phyloP scores from a whole-genome alignment of 768 basidiomycete genomes.

The Lentinula boryana region DNA sequence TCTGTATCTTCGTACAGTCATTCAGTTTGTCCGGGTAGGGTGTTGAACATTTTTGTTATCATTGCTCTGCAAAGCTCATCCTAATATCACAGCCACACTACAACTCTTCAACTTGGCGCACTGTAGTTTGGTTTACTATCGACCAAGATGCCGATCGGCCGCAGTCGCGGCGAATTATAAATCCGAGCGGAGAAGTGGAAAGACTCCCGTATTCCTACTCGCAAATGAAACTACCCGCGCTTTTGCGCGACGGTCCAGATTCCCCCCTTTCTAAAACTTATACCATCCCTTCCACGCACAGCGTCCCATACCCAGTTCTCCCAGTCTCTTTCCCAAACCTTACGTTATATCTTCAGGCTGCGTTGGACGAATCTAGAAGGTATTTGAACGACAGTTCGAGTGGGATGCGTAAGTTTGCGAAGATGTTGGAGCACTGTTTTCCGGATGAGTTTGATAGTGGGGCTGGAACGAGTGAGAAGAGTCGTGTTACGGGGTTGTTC shows the following conservation, averaged over 20 bases:
- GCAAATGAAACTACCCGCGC: slow-evolving; percentile 49
- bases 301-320: slow-evolving; percentile 60
- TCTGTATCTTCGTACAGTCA: slow-evolving; percentile 61
- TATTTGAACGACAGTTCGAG: slow-evolving; percentile 54
- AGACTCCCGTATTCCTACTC: slow-evolving; percentile 70
- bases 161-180: slow-evolving; percentile 41
- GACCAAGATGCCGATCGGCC: slow-evolving; percentile 51
- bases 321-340: slow-evolving; percentile 74
- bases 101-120: slow-evolving; percentile 59
- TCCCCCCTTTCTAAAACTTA: slow-evolving; percentile 62
- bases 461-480: slow-evolving; percentile 27
- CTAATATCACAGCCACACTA: slow-evolving; percentile 45
- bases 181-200: slow-evolving; percentile 45
- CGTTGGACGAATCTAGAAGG: slow-evolving; percentile 61
- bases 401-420: slow-evolving; percentile 61
- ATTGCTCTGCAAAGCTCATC: not conserved
- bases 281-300: slow-evolving; percentile 56
- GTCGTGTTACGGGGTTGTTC: slow-evolving; percentile 46
- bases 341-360: slow-evolving; percentile 69
- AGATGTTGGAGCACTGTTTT: slow-evolving; percentile 64
- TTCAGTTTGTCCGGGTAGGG: slow-evolving; percentile 74
- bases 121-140: slow-evolving; percentile 71
- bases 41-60: not conserved
- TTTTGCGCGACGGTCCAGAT: slow-evolving; percentile 61
- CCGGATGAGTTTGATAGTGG: slow-evolving; percentile 28